These are phyloP conservation scores for Macaranga tanarius DNA, from an alignment of 441 rosid genomes.

Conservation along the genomic window DNA sequence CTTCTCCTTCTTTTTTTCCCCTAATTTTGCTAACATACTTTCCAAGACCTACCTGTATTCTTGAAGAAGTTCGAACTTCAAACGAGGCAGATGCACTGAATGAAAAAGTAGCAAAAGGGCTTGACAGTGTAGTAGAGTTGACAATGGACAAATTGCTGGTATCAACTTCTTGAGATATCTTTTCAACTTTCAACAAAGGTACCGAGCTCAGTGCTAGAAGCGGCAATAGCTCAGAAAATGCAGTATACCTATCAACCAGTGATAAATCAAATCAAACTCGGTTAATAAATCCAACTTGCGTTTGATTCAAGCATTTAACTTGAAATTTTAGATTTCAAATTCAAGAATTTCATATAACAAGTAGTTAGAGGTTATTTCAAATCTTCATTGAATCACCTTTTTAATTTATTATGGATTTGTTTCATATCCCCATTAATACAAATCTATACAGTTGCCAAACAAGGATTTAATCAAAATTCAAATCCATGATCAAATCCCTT, in stretches of 20 bases:
- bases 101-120: conserved; percentile 74
- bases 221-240: conserved; percentile 90
- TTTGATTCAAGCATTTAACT: too few relatives aligned
- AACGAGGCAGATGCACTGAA: conserved; percentile 83
- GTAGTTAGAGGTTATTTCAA: too few relatives aligned
- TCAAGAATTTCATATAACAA: too few relatives aligned
- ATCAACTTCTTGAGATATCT: conserved; percentile 63
- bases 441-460: too few relatives aligned
- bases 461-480: too few relatives aligned
- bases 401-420: too few relatives aligned
- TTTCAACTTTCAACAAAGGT: conserved; percentile 75
- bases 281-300: too few relatives aligned
- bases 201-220: conserved; percentile 67
- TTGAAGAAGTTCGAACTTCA: conserved; percentile 78
- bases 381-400: too few relatives aligned
- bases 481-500: too few relatives aligned
- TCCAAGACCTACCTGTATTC: conserved; percentile 64
- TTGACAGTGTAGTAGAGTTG: conserved; percentile 65
- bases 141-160: conserved; percentile 50
- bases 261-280: neutral
- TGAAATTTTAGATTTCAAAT: too few relatives aligned
- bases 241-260: conserved; percentile 74
- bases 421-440: too few relatives aligned
- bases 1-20: neutral
- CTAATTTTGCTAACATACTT: neutral